These are phyloP conservation scores for Candida glucosophila DNA, from an alignment of 1,139 yeast species.

Conservation along the genomic window DNA sequence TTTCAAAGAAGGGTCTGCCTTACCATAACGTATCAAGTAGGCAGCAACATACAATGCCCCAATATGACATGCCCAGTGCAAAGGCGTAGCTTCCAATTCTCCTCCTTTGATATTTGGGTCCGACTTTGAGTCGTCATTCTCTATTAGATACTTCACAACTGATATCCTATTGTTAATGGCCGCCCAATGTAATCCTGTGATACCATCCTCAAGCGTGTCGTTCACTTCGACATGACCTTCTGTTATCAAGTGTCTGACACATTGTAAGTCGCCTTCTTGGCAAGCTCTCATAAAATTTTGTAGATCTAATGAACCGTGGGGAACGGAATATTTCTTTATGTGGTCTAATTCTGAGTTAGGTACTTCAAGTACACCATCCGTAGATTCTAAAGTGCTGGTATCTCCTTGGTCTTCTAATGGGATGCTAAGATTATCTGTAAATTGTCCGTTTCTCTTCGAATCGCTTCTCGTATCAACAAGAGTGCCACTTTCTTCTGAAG, in stretches of 20 bases:
- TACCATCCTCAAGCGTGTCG: conserved; percentile 45
- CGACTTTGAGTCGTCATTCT: conserved; percentile 53
- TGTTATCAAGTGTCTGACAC: conserved; percentile 21
- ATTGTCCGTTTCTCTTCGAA: too few species aligned
- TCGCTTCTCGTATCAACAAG: too few species aligned
- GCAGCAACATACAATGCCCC: conserved; percentile 85
- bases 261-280: conserved; percentile 30
- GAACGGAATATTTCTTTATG: conserved; percentile 1
- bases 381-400: conserved; percentile 15
- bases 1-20: conserved; percentile 61
- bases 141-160: conserved; percentile 57
- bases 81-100: conserved; percentile 75
- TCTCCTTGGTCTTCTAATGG: conserved; percentile 2
- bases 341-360: conserved; percentile 16
- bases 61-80: conserved; percentile 93
- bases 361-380: conserved; percentile 27
- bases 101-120: conserved; percentile 60
- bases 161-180: conserved; percentile 74
- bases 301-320: too few species aligned
- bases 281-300: conserved; percentile 31
- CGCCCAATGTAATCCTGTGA: conserved; percentile 93
- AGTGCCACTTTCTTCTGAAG: too few species aligned
- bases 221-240: conserved; percentile 15
- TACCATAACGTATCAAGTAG: conserved; percentile 46
- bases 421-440: too few species aligned